A percentile compares a stretch with the other conserved stretches of the same genome.
Evolutionary conservation across 352 stramenopile genomes (phyloP).

Genomic region (Phytophthora tentaculata): DNA sequence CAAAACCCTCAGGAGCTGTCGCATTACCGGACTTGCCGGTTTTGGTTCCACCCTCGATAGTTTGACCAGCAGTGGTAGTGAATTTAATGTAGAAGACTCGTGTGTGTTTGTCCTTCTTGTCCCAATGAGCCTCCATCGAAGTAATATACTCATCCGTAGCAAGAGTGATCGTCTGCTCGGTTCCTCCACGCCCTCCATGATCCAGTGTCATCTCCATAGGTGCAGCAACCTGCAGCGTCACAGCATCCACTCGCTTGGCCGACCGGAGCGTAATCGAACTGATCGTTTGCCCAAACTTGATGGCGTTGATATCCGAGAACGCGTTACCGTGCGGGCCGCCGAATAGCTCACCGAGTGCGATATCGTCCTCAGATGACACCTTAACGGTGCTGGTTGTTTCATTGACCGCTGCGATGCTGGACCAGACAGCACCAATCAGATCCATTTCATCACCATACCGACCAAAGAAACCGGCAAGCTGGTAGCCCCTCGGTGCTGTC

Average conservation of each 20-base stretch:
- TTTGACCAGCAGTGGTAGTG: slow-evolving; percentile 42
- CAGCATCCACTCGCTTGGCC: slow-evolving; percentile 42
- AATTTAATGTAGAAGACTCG: slow-evolving; percentile 56
- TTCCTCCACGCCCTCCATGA: slow-evolving; percentile 51
- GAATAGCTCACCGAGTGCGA: slow-evolving; percentile 23
- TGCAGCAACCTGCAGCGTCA: slow-evolving; percentile 38
- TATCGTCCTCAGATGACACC: slow-evolving; percentile 26
- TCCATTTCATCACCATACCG: slow-evolving; percentile 28
- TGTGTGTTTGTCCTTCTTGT: slow-evolving; percentile 44
- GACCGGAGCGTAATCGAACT: slow-evolving; percentile 26
- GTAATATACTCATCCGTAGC: slow-evolving; percentile 31
- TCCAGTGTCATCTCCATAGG: slow-evolving; percentile 27
- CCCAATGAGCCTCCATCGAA: slow-evolving; percentile 52
- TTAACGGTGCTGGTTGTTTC: slow-evolving; percentile 8
- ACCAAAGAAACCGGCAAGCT: slow-evolving; percentile 31
- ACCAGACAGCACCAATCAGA: slow-evolving; percentile 27
- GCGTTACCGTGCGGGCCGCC: slow-evolving; percentile 26
- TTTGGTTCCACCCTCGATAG: slow-evolving; percentile 36
- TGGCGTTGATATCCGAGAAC: slow-evolving; percentile 34
- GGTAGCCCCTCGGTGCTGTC: slow-evolving; percentile 25
- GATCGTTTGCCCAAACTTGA: slow-evolving; percentile 27
- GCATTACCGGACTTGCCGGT: slow-evolving; percentile 12
- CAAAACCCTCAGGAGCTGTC: slow-evolving; percentile 30
- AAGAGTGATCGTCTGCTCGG: slow-evolving; percentile 42
- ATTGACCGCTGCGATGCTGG: slow-evolving; percentile 31